Percentiles rank a stretch among this genome's conserved stretches.
phyloP scores from a whole-genome alignment of 2,329 filamentous ascomycete genomes.

The Stemphylium lycopersici region DNA sequence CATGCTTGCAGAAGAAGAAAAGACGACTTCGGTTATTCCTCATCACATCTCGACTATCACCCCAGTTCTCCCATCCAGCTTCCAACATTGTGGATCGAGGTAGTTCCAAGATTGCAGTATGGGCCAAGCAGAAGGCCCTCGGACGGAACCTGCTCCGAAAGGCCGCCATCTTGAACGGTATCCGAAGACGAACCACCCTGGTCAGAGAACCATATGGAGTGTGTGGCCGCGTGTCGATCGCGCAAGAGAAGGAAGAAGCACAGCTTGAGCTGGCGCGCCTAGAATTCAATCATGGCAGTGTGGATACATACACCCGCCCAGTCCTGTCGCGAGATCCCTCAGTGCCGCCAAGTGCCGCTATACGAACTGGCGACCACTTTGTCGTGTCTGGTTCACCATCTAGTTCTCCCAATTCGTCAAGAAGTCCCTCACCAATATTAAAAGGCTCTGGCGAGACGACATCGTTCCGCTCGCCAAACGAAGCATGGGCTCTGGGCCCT shows the following conservation, averaged over 20 bases:
- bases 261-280: constrained; percentile 41
- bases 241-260: constrained; percentile 40
- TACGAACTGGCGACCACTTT: constrained; percentile 21
- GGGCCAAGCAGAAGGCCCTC: constrained; percentile 56
- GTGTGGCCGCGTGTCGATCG: constrained; percentile 27
- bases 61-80: constrained; percentile 71
- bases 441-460: constrained; percentile 5
- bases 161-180: constrained; percentile 69
- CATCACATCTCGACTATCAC: constrained; percentile 73
- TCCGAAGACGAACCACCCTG: constrained; percentile 52
- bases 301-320: constrained; percentile 41
- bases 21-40: constrained; percentile 66
- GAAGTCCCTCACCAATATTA: constrained; percentile 29
- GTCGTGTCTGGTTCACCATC: constrained; percentile 24
- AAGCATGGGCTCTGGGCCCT: constrained; percentile 32
- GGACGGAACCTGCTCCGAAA: constrained; percentile 64
- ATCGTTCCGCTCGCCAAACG: constrained; percentile 39
- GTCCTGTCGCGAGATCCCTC: constrained; percentile 21
- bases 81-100: constrained; percentile 72
- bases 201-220: constrained; percentile 27
- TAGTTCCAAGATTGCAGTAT: constrained; percentile 54
- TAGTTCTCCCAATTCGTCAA: constrained; percentile 21
- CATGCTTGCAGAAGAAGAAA: constrained; percentile 66
- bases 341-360: constrained; percentile 20
- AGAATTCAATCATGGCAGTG: constrained; percentile 39